These are phyloP conservation scores for Venturia oleaginea DNA, from an alignment of 2,329 filamentous ascomycete genomes.

Conservation along the genomic window DNA sequence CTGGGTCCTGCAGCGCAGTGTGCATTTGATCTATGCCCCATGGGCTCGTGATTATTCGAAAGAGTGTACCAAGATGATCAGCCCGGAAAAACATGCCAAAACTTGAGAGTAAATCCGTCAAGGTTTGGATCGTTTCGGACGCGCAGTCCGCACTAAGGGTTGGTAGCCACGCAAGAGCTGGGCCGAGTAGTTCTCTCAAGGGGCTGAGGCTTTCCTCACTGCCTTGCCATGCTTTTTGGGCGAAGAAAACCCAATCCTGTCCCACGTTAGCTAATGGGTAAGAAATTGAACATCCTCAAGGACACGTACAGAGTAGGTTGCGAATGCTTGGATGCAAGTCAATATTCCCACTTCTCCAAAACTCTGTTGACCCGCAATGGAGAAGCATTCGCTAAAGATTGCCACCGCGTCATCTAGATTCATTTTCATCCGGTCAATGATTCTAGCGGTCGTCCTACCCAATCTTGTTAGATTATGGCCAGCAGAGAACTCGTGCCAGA, in stretches of 20 bases:
- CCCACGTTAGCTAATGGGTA: neutral
- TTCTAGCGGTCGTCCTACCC: neutral
- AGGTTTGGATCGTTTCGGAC: slow-evolving; percentile 48
- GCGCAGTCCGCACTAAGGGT: slow-evolving; percentile 34
- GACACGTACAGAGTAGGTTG: slow-evolving; percentile 23
- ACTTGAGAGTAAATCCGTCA: slow-evolving; percentile 56
- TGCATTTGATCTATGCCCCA: slow-evolving; percentile 51
- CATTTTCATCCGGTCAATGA: neutral
- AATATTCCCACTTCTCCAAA: neutral
- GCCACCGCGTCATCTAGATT: slow-evolving; percentile 7
- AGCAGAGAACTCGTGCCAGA: neutral
- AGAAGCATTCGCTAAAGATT: slow-evolving; percentile 8
- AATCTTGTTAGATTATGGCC: neutral
- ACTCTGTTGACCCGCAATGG: neutral
- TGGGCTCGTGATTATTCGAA: slow-evolving; percentile 49
- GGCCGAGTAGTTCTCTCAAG: slow-evolving; percentile 51
- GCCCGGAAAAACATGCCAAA: slow-evolving; percentile 54
- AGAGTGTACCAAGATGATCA: slow-evolving; percentile 49
- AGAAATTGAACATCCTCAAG: slow-evolving; percentile 20
- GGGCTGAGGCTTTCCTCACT: slow-evolving; percentile 47
- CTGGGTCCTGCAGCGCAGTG: slow-evolving; percentile 48
- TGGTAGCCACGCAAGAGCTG: slow-evolving; percentile 52
- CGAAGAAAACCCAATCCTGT: slow-evolving; percentile 66
- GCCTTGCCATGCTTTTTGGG: slow-evolving; percentile 49
- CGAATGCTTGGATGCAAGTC: slow-evolving; percentile 7